These are phyloP conservation scores for Kodamaea fukazawae DNA, from an alignment of 805 yeast species.

Conservation along the genomic window DNA sequence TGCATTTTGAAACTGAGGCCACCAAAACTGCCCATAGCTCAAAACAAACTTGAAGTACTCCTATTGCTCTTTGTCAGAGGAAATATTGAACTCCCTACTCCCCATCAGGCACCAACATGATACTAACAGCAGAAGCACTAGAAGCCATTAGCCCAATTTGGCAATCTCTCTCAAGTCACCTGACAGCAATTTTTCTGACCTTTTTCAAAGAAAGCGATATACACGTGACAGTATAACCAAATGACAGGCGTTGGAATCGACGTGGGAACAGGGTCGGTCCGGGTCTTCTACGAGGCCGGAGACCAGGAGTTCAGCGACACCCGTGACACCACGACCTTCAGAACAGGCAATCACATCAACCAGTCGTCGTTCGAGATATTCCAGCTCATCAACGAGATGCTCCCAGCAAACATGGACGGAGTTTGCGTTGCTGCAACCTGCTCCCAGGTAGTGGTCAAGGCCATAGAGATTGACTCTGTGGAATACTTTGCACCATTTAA, in stretches of 20 bases:
- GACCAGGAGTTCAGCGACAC: constrained; percentile 16
- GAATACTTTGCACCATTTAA: constrained; percentile 32
- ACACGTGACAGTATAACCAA: background rate
- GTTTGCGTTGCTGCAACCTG: constrained; percentile 56
- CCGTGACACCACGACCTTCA: constrained; percentile 16
- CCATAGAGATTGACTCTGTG: constrained; percentile 12
- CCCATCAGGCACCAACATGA: no score
- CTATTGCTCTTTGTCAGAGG: no score
- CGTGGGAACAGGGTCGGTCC: constrained; percentile 50
- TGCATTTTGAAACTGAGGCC: no score
- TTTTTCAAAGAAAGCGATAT: no score
- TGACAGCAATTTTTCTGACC: no score
- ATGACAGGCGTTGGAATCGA: constrained; percentile 41
- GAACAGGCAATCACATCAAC: constrained; percentile 24
- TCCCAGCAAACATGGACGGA: constrained; percentile 15
- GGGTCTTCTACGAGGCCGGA: constrained; percentile 32
- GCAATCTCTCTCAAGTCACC: no score
- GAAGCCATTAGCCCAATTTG: no score
- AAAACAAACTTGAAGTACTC: no score
- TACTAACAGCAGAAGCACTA: no score
- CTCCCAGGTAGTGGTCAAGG: constrained; percentile 48
- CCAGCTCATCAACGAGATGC: constrained; percentile 24
- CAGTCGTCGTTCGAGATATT: constrained; percentile 44
- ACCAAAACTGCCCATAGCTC: no score
- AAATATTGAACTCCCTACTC: no score